phyloP scores from a whole-genome alignment of 495 filamentous ascomycete genomes.

The Xylaria curta region DNA sequence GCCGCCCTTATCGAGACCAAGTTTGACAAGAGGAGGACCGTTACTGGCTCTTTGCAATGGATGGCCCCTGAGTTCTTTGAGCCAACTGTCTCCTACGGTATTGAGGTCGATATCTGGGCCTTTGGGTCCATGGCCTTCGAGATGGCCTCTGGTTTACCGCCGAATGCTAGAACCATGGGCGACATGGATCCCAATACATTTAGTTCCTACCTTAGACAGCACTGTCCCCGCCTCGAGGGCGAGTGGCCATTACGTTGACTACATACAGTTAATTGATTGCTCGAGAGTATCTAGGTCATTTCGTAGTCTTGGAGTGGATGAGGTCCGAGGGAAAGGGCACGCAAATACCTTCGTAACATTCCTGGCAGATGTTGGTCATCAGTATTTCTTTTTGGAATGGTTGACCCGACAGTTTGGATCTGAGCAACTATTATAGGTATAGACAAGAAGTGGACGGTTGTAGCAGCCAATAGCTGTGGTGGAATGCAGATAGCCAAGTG shows the following conservation, averaged over 20 bases:
- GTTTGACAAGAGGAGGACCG: constrained; percentile 73
- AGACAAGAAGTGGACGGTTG: too few species aligned
- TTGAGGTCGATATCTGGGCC: constrained; percentile 79
- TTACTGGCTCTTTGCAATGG: constrained; percentile 83
- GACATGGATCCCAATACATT: too few species aligned
- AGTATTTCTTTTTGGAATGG: too few species aligned
- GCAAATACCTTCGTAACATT: too few species aligned
- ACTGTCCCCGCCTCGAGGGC: constrained; percentile 64
- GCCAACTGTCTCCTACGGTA: constrained; percentile 44
- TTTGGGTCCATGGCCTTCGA: constrained; percentile 79
- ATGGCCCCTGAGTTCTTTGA: constrained; percentile 77
- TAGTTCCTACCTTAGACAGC: constrained; percentile 47
- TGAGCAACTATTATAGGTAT: too few species aligned
- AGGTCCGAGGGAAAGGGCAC: constrained; percentile 1
- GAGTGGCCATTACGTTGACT: constrained; percentile 35
- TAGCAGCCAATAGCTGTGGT: too few species aligned
- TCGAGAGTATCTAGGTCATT: constrained; percentile 5
- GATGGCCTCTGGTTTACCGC: constrained; percentile 76
- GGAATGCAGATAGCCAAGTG: too few species aligned
- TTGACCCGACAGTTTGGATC: too few species aligned
- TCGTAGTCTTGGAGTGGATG: constrained; percentile 2
- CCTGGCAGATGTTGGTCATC: too few species aligned
- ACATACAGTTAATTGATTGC: neutral
- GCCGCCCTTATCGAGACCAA: constrained; percentile 72
- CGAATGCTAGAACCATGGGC: constrained; percentile 41